Base-by-base conservation (phyloP, 2,329 filamentous ascomycete genomes). In the Sporothrix inflata region DNA sequence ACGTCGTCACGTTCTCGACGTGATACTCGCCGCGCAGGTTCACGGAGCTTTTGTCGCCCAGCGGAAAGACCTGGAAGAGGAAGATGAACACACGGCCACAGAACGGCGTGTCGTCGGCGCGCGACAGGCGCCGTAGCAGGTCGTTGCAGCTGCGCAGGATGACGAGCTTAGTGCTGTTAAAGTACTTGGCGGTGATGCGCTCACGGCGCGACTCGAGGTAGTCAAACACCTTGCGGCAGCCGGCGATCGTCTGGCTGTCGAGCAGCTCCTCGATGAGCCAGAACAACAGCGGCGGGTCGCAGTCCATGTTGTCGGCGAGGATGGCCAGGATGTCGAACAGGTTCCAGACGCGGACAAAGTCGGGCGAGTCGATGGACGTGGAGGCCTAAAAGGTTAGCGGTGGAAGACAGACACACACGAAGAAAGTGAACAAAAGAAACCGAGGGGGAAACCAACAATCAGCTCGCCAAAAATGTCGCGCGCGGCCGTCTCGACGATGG, bases 81-180 rank as follows among this genome's bases (percentile, higher is more conserved):
- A 98, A 99, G 75, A 99, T 98, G 81, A 98, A 98, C 34, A 99
- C 96, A 51, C 96, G 89, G 19, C 96, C 96, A 78, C 96, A 99
- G 79, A 99, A 99, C 0, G 97, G 94, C 0, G 96, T 97, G 81
- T 99, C 96, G 80, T 98, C 94, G 4, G 96, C 95, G 72, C 96
- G 89, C n/a, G 96, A 98, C 2, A 99, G 86, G 61, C 96, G 89
- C 47, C 95, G 90, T n/a, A 99, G 85, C 19, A 99, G 86, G 82
- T 98, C 96, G 80, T 98, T 99, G 82, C 96, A 99, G 73, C 92
- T 92, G 78, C 96, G 88, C n/a, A 99, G 84, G 75, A 98, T 96
- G 72, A 97, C 90, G 55, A 98, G 84, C 73, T 93, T 91, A 80
- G 97, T 98, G 79, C 92, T 91, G 77, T 90, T 90, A 78, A 94